Conservation (phyloP, 1,284 basidiomycete genomes). For the Violaceomyces palustris region DNA sequence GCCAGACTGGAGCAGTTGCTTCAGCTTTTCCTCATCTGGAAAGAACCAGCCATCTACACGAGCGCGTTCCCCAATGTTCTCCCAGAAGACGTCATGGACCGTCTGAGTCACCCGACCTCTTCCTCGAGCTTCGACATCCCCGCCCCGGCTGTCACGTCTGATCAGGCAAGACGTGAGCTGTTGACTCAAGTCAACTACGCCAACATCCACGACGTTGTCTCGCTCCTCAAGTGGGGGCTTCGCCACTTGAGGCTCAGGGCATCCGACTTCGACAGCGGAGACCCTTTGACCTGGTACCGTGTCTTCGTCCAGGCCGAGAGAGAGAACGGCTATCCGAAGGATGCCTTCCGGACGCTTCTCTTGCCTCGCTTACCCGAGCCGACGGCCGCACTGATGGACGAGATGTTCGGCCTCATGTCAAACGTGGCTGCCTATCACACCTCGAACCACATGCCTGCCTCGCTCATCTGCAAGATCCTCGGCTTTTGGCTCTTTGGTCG, state of each 20-base stretch:
- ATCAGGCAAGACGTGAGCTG: slow-evolving; percentile 15
- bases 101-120: slow-evolving; percentile 2
- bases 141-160: background rate
- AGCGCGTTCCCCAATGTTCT: slow-evolving; percentile 25
- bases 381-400: slow-evolving; percentile 22
- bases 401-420: slow-evolving; percentile 31
- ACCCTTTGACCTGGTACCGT: slow-evolving; percentile 27
- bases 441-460: slow-evolving; percentile 40
- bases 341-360: slow-evolving; percentile 24
- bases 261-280: slow-evolving; percentile 21
- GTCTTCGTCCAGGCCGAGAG: slow-evolving; percentile 26
- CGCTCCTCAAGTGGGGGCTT: slow-evolving; percentile 38
- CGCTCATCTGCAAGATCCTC: slow-evolving; percentile 16
- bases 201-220: slow-evolving; percentile 27
- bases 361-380: slow-evolving; percentile 19
- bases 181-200: slow-evolving; percentile 31
- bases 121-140: slow-evolving; percentile 1
- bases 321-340: slow-evolving; percentile 11
- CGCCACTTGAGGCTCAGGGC: slow-evolving; percentile 21
- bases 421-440: slow-evolving; percentile 30
- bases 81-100: slow-evolving; percentile 12
- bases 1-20: slow-evolving; percentile 21
- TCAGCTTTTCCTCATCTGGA: slow-evolving; percentile 33
- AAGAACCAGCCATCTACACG: slow-evolving; percentile 25
- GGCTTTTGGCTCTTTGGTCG: slow-evolving; percentile 41